Evolutionary conservation across 2,329 filamentous ascomycete species (phyloP).

Genomic region (Raffaelea ambrosiae): DNA sequence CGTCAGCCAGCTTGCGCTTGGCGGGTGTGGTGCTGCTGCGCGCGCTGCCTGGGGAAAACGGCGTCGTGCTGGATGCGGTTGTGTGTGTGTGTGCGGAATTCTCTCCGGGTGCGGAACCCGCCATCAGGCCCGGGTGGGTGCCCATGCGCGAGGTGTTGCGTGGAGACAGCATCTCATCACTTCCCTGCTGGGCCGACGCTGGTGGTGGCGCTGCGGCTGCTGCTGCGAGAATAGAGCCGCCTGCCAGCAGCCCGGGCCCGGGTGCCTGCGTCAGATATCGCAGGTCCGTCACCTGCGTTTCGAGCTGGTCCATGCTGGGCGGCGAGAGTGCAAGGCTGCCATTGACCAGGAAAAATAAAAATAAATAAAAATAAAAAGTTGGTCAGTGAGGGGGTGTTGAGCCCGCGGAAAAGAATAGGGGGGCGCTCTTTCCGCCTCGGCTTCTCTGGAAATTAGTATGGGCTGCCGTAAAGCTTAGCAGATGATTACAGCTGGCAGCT

Average conservation of each 20-base stretch:
- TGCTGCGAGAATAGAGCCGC: constrained; percentile 8
- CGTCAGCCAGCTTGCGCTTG: constrained; percentile 32
- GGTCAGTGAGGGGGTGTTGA: too few relatives aligned
- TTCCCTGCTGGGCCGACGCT: too few relatives aligned
- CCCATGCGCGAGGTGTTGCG: background rate
- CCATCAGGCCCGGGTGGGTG: constrained; percentile 12
- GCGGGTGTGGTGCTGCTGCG: background rate
- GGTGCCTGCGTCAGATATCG: constrained; percentile 36
- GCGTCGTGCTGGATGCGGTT: too few relatives aligned
- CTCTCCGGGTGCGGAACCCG: constrained; percentile 33
- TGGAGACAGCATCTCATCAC: constrained; percentile 9
- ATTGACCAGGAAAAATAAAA: background rate
- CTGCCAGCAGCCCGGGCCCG: constrained; percentile 19
- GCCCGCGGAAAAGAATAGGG: too few relatives aligned
- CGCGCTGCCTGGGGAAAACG: constrained; percentile 3
- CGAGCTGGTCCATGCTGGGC: constrained; percentile 45
- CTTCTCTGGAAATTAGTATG: too few relatives aligned
- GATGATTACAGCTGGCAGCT: too few relatives aligned
- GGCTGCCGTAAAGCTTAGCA: too few relatives aligned
- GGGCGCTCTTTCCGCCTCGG: too few relatives aligned
- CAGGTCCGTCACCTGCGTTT: constrained; percentile 45
- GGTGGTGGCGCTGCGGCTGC: constrained; percentile 12
- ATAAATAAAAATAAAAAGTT: background rate
- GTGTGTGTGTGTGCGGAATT: constrained; percentile 37
- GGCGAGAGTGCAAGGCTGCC: too few relatives aligned